Evolutionary conservation across 345 rosid species (phyloP).

Genomic region (Citrus inodora): DNA sequence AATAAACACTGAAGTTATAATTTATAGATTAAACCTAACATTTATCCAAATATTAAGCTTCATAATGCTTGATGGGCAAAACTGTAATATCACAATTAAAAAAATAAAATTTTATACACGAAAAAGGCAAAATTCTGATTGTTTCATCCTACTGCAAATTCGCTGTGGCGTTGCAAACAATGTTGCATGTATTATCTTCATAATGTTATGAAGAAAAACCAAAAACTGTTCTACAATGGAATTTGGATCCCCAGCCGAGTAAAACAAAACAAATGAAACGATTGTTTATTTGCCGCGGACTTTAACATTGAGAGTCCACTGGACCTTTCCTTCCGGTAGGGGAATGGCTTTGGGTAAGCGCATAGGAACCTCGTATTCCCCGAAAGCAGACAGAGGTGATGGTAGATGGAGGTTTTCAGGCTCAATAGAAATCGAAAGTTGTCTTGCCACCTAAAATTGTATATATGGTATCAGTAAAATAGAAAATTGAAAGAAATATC

Average conservation of each 20-base stretch:
- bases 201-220: not conserved
- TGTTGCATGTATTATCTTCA: too few species aligned
- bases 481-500: not conserved
- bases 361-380: constrained; percentile 71
- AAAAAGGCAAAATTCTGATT: too few species aligned
- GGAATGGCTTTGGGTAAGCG: constrained; percentile 80
- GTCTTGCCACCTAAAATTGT: constrained; percentile 69
- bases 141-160: too few species aligned
- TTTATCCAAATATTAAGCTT: too few species aligned
- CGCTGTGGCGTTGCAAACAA: too few species aligned
- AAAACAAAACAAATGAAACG: not conserved
- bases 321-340: constrained; percentile 70
- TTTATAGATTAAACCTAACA: too few species aligned
- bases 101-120: too few species aligned
- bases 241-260: not conserved
- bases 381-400: constrained; percentile 59
- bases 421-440: constrained; percentile 66
- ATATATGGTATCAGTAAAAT: not conserved
- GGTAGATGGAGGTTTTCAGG: constrained; percentile 70
- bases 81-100: too few species aligned
- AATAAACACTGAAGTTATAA: too few species aligned
- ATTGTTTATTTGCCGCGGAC: constrained; percentile 61
- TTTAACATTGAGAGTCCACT: constrained; percentile 77
- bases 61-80: too few species aligned
- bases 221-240: not conserved